Percentiles rank a stretch among this genome's conserved stretches.
Evolutionary conservation across 78 protist genomes (phyloP).

Genomic region (Dictyostelium brefeldianum): DNA sequence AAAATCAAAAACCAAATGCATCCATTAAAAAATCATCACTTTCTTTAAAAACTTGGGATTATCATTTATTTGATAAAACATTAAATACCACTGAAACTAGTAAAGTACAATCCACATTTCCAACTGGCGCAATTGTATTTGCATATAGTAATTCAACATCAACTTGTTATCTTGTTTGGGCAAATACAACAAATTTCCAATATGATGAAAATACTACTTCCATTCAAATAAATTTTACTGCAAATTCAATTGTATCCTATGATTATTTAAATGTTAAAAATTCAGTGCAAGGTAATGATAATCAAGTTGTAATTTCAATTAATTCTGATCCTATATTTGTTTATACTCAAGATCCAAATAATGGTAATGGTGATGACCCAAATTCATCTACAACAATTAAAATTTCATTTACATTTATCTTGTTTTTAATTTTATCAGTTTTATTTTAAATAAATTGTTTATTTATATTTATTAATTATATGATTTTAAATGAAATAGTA

Average conservation of each 20-base stretch:
- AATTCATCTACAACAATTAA: too few species aligned
- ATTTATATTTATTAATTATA: too few species aligned
- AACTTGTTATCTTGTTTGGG: constrained; percentile 24
- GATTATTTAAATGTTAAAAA: not conserved
- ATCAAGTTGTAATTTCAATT: not conserved
- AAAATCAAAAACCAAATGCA: not conserved
- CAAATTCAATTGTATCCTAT: not conserved
- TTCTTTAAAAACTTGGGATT: constrained; percentile 16
- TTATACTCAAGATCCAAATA: not conserved
- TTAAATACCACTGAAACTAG: not conserved
- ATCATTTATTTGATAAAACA: constrained; percentile 1
- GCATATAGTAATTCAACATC: constrained; percentile 3
- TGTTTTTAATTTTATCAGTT: too few species aligned
- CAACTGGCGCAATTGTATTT: not conserved
- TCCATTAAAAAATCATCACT: constrained; percentile 2
- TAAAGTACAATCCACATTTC: not conserved
- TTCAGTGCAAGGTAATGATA: not conserved
- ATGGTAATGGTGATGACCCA: too few species aligned
- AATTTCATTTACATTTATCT: too few species aligned
- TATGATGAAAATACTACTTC: constrained; percentile 18
- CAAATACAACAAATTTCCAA: not conserved
- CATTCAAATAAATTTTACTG: not conserved
- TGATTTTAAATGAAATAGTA: too few species aligned
- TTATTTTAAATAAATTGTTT: too few species aligned
- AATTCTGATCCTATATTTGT: not conserved